These are phyloP conservation scores for Penicillium vulpinum DNA, from an alignment of 2,329 filamentous ascomycete genomes.

Conservation along the genomic window DNA sequence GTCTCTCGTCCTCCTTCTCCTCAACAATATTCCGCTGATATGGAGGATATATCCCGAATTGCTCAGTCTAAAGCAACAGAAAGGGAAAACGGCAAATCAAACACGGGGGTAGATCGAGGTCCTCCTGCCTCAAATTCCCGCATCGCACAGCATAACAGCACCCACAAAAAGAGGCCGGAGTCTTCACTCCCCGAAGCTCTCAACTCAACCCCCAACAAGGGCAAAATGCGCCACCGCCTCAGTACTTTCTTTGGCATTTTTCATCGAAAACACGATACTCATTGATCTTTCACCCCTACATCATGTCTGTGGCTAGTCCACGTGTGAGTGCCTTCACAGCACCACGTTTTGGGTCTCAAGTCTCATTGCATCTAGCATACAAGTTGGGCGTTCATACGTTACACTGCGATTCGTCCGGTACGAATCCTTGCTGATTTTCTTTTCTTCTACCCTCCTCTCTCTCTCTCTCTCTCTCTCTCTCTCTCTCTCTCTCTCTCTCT, in stretches of 20 bases:
- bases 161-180: slow-evolving; percentile 5
- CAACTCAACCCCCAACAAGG: slow-evolving; percentile 23
- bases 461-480: neutral
- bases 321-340: slow-evolving; percentile 11
- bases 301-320: slow-evolving; percentile 16
- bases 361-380: slow-evolving; percentile 15
- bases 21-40: slow-evolving; percentile 15
- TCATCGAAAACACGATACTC: slow-evolving; percentile 25
- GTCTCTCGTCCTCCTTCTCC: slow-evolving; percentile 23
- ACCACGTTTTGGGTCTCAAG: slow-evolving; percentile 1
- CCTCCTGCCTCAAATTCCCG: neutral
- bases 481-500: slow-evolving; percentile 1
- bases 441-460: neutral
- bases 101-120: neutral
- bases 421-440: neutral
- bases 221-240: slow-evolving; percentile 35
- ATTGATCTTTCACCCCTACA: slow-evolving; percentile 18
- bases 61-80: slow-evolving; percentile 1
- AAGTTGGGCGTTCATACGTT: slow-evolving; percentile 14
- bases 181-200: neutral
- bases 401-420: slow-evolving; percentile 16
- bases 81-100: neutral
- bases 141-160: neutral
- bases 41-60: neutral
- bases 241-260: slow-evolving; percentile 34